Evolutionary conservation across 208 protist species (phyloP), one percentile per base, ranked within the genome.

Genomic region (Jaenimonas drosophilae): DNA sequence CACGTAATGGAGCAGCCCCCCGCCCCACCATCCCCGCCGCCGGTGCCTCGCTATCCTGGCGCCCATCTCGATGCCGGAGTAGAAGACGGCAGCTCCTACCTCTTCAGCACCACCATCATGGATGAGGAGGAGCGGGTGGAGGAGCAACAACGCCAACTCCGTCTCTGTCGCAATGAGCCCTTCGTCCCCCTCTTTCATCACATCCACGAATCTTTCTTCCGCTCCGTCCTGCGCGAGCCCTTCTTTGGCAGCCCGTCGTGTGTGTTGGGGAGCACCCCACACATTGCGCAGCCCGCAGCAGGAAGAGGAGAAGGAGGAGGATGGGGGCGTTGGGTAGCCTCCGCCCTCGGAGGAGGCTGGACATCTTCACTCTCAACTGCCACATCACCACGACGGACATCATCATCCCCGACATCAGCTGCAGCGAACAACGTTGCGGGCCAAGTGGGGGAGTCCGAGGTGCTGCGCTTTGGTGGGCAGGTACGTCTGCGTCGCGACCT

Each of bases 111-210:
- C 16, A 38, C 41, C 19, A 19, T 60, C 41, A 20, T 48, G 33
- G 40, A 50, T 20, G 21, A 61, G 29, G 38, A 49, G 27, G 55
- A 69, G 56, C 61, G 64, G 49, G 59, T 54, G 9, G 60, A 56
- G 38, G 58, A 59, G 26, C 59, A 65, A 24, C 52, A 70, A 27
- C n/a, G n/a, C n/a, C n/a, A n/a, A n/a, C n/a, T n/a, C n/a, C n/a
- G n/a, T n/a, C n/a, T n/a, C n/a, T 37, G 36, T 1, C 64, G 70
- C 36, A 78, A 78, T 44, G 44, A 36, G 20, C 48, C 41, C 40
- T 75, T 75, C 37, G 63, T 75, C 58, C 66, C 56, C 24, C 50
- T 74, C n/a, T 79, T 73, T 24, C 52, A 60, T 14, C 65, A 79
- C 47, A 47, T 79, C 2, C 71, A 79, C 44, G 43, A 49, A 23